Conservation (phyloP, 2,329 filamentous ascomycete genomes). For the Trichophyton mentagrophytes region DNA sequence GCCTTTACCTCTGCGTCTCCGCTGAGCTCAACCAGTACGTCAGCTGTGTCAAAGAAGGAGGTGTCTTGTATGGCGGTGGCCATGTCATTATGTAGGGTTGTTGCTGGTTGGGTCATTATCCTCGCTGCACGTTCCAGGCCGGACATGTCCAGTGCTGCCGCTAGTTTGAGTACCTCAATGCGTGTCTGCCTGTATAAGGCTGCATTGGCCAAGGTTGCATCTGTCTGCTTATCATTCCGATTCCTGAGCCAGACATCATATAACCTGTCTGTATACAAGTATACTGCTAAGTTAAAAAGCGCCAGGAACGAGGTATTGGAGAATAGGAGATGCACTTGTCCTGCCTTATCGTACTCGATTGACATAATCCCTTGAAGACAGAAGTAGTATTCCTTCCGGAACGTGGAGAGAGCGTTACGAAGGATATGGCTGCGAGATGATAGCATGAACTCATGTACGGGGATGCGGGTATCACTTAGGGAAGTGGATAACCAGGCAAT, state of each 20-base stretch:
- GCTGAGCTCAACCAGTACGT: slow-evolving; percentile 66
- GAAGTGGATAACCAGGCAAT: slow-evolving; percentile 41
- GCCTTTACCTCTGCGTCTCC: slow-evolving; percentile 49
- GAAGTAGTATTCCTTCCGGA: slow-evolving; percentile 43
- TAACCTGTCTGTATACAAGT: slow-evolving; percentile 64
- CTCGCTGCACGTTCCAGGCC: slow-evolving; percentile 66
- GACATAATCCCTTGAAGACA: slow-evolving; percentile 48
- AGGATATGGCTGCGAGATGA: slow-evolving; percentile 60
- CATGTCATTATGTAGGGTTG: slow-evolving; percentile 57
- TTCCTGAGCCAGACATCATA: slow-evolving; percentile 81
- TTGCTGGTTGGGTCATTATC: slow-evolving; percentile 54
- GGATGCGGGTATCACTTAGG: slow-evolving; percentile 57
- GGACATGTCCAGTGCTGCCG: slow-evolving; percentile 55
- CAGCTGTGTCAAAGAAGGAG: slow-evolving; percentile 62
- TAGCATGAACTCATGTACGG: slow-evolving; percentile 71
- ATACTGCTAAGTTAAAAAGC: slow-evolving; percentile 66
- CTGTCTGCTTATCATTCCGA: slow-evolving; percentile 41
- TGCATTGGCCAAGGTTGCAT: slow-evolving; percentile 52
- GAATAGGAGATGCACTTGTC: slow-evolving; percentile 51
- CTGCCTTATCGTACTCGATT: slow-evolving; percentile 41
- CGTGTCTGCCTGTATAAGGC: slow-evolving; percentile 68
- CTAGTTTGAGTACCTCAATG: slow-evolving; percentile 76
- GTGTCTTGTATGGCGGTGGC: slow-evolving; percentile 53
- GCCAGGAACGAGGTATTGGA: slow-evolving; percentile 62
- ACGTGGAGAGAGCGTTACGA: slow-evolving; percentile 47